Percentiles rank a stretch among this genome's conserved stretches.
phyloP scores from a whole-genome alignment of 495 filamentous ascomycete genomes.

The Astrothelium subdiscretum region DNA sequence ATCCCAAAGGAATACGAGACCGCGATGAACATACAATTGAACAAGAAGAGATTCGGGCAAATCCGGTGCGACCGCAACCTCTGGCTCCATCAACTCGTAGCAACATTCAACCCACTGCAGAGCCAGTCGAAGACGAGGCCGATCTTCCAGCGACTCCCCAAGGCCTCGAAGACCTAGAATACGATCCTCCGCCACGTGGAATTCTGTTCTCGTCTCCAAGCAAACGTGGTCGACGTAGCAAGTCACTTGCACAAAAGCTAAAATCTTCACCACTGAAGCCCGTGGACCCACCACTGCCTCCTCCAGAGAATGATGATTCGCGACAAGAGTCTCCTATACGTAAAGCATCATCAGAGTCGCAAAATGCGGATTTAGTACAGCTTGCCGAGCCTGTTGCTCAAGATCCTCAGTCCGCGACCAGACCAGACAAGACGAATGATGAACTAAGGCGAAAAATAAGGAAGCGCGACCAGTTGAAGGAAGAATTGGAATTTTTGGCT shows the following conservation, averaged over 20 bases:
- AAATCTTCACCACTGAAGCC: slow-evolving; percentile 10
- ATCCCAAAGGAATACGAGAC: neutral
- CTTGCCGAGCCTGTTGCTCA: no score
- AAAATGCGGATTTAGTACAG: slow-evolving; percentile 6
- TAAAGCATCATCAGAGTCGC: slow-evolving; percentile 7
- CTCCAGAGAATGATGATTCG: neutral
- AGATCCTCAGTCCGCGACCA: neutral
- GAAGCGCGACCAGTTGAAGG: neutral
- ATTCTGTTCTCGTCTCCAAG: slow-evolving; percentile 19
- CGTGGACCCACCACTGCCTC: neutral
- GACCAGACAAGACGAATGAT: neutral
- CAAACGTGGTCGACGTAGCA: slow-evolving; percentile 13
- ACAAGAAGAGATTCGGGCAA: neutral
- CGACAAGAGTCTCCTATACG: neutral
- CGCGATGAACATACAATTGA: no score
- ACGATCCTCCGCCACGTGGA: slow-evolving; percentile 15
- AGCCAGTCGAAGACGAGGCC: slow-evolving; percentile 11
- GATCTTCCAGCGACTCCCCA: slow-evolving; percentile 14
- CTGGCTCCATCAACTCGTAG: neutral
- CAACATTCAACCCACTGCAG: neutral
- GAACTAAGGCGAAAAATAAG: neutral
- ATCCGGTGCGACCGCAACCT: neutral
- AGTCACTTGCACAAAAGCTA: slow-evolving; percentile 2
- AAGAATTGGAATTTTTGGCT: neutral
- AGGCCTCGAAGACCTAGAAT: neutral